Evolutionary conservation across 208 protist genomes (phyloP), one percentile per base, ranked within the genome.

Genomic region (Leishmania turanica): DNA sequence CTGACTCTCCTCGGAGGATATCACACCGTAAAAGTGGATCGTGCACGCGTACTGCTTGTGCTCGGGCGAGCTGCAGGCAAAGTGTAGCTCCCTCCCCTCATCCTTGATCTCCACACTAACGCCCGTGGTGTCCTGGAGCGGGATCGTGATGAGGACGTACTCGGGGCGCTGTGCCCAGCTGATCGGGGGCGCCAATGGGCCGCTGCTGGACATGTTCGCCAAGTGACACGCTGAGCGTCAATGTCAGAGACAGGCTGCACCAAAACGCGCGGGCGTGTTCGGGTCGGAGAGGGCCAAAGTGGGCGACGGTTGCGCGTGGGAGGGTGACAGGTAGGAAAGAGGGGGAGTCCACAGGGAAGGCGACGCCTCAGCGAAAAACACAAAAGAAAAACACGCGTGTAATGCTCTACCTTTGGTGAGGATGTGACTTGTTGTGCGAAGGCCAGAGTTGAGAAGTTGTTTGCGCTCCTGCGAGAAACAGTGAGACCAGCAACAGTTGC

Each of bases 91-190:
- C 2, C 64, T 56, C n/a, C 92, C 94, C 4, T 90, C 88, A 6
- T 91, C 83, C 58, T 80, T 78, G 42, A 97, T 80, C 75, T 93
- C 84, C 34, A 98, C 78, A 54, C 77, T 84, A 8, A 97, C 92
- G 54, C 92, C 82, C 13, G 79, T 90, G 17, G 92, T 89, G 84
- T 98, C 94, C 75, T 94, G 92, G 34, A 98, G 81, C 15, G 84
- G 83, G 37, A 98, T 84, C 21, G 94, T 96, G 19, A 98, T 56
- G 34, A 97, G 88, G 15, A 98, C 84, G 70, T 86, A 82, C 71
- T 98, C 93, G 24, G 86, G 80, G 49, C 93, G 86, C 88, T 97
- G 96, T 31, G 96, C 94, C 96, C 96, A 98, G 49, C 90, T 82
- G 74, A 97, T 86, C 11, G 89, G 91, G 15, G 93, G 91, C 75